Base-by-base conservation (phyloP, 2,329 filamentous ascomycete species). In the Lasiodiplodia gonubiensis region DNA sequence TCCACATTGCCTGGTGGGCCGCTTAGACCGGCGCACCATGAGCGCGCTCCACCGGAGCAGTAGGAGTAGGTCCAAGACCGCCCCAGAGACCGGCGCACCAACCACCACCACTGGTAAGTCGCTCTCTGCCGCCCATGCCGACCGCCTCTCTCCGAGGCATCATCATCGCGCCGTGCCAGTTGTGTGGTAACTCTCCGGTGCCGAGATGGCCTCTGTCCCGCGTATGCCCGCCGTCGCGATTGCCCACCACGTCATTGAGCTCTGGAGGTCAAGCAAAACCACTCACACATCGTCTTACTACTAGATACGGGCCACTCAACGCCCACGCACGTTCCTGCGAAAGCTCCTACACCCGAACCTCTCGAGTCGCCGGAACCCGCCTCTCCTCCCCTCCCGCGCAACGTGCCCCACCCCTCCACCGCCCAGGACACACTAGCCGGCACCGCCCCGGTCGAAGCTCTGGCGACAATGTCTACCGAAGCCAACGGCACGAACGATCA, bases 1-100 rank as follows among this genome's bases (percentile, higher is more conserved):
- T 46, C 6, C 16, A 60, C 8, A 51, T 21, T 54, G 14, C 21
- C 53, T 67, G 64, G 53, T 53, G 64, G 30, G 64, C 46, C 48
- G 30, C 54, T 60, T 30, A 59, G 18, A 30, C 71, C 74, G 73
- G 78, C 78, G 77, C 78, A 79, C 72, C 59, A 80, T 80, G 78
- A 79, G 76, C 66, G 78, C 76, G 75, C 73, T 73, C 69, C 72
- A 70, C 70, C 73, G 75, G 72, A 74, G 72, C 67, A 75, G 72
- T 72, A 76, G 74, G 73, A 79, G 76, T 73, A 75, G 74, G 70
- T 77, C 76, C 57, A 76, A 73, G 71, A 71, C 74, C 37, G 75
- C 74, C 69, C 72, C 74, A 68, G 71, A 74, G 67, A 67, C 71
- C 65, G 68, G 68, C 57, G 66, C 54, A 60, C 54, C 54, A 49